These are phyloP conservation scores for Allium cepa DNA, from an alignment of 106 monocot genomes.

Conservation along the genomic window DNA sequence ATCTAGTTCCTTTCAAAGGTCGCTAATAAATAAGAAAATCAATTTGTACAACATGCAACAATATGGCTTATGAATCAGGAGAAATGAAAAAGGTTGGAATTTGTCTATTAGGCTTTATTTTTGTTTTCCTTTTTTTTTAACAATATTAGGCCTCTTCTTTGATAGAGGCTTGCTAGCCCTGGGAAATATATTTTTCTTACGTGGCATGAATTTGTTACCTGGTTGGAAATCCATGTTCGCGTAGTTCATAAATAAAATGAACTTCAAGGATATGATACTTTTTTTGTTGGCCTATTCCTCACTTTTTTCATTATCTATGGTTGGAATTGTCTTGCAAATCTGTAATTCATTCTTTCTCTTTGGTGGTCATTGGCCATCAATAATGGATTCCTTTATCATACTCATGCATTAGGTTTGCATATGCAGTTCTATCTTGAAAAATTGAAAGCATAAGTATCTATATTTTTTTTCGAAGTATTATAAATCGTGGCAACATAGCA, in stretches of 20 bases:
- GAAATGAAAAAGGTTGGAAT: conserved; percentile 91
- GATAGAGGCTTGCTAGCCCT: conserved; percentile 82
- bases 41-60: no score
- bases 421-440: no score
- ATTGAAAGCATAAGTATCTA: no score
- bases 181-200: conserved; percentile 81
- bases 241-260: conserved; percentile 49
- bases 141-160: no score
- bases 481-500: no score
- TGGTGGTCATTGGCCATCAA: conserved; percentile 65
- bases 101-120: conserved; percentile 56
- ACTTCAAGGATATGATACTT: conserved; percentile 71
- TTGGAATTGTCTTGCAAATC: conserved; percentile 69
- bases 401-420: conserved; percentile 59
- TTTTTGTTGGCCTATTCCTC: conserved; percentile 66
- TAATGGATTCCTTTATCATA: conserved; percentile 52
- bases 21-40: no score
- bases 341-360: no score
- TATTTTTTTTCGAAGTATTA: no score
- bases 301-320: conserved; percentile 71
- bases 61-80: no score
- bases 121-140: conserved; percentile 82
- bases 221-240: conserved; percentile 67
- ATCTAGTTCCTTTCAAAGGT: no score
- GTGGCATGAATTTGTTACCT: conserved; percentile 60